Evolutionary conservation across 2,329 filamentous ascomycete species (phyloP).

Genomic region (Aspergillus tubingensis): DNA sequence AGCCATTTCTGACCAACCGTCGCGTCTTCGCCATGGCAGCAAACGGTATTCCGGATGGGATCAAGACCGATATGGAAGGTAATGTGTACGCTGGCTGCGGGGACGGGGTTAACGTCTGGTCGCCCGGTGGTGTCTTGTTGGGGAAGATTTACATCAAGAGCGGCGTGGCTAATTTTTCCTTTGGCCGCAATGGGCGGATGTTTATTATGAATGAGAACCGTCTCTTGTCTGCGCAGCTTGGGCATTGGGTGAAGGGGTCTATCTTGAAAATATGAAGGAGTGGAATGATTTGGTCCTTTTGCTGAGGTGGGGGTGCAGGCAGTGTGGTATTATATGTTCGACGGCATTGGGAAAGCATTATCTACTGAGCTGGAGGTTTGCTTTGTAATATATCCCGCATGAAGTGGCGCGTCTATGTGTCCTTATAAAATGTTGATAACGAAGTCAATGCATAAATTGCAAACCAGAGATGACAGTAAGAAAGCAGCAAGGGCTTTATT

Average conservation of each 20-base stretch:
- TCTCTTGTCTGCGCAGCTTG: conserved; percentile 47
- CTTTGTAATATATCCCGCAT: no score
- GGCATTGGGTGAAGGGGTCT: not conserved
- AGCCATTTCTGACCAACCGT: conserved; percentile 50
- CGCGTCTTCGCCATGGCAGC: conserved; percentile 55
- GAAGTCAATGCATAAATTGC: no score
- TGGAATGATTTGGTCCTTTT: not conserved
- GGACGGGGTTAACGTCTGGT: conserved; percentile 58
- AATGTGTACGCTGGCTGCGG: conserved; percentile 59
- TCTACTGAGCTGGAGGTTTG: no score
- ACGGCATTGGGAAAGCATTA: no score
- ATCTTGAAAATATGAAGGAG: not conserved
- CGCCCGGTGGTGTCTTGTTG: conserved; percentile 50
- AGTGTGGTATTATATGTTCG: no score
- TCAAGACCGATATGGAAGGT: conserved; percentile 54
- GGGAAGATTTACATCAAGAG: conserved; percentile 58
- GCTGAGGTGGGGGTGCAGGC: not conserved
- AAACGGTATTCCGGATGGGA: conserved; percentile 47
- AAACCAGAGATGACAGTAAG: no score
- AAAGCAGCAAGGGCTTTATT: no score
- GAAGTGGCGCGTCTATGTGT: no score
- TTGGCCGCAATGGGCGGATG: conserved; percentile 39
- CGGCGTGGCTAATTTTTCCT: conserved; percentile 52
- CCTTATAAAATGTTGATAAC: no score
- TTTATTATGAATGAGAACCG: conserved; percentile 50